phyloP scores from a whole-genome alignment of 164 flowering plant species.

The Kingdonia uniflora region DNA sequence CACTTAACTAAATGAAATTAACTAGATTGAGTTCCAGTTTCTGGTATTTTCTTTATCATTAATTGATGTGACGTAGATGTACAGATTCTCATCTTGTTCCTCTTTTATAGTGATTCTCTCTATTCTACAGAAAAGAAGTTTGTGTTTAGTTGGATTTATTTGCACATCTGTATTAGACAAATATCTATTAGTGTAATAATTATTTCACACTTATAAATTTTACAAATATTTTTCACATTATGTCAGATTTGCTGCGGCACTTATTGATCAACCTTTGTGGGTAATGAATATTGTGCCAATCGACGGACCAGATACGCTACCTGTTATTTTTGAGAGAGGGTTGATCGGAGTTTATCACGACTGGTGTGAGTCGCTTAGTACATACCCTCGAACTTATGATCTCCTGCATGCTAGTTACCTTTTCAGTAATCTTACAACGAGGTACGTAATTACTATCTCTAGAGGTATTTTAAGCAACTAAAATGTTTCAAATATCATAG shows the following conservation, averaged over 20 bases:
- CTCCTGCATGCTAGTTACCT: constrained; percentile 73
- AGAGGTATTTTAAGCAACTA: too few relatives aligned
- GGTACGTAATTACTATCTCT: too few relatives aligned
- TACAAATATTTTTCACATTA: constrained; percentile 1
- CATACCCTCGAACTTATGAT: constrained; percentile 89
- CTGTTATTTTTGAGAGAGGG: constrained; percentile 73
- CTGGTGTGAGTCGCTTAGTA: constrained; percentile 83
- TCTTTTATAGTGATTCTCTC: too few relatives aligned
- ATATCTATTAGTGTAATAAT: too few relatives aligned
- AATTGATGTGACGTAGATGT: too few relatives aligned
- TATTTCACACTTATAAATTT: too few relatives aligned
- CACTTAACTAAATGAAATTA: neutral
- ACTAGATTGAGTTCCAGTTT: too few relatives aligned
- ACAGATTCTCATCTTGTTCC: too few relatives aligned
- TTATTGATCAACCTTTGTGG: constrained; percentile 60
- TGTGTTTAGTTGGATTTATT: too few relatives aligned
- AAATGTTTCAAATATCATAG: too few relatives aligned
- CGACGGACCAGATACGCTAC: constrained; percentile 53
- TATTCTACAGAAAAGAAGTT: too few relatives aligned
- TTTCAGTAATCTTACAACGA: constrained; percentile 37
- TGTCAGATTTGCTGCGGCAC: constrained; percentile 86
- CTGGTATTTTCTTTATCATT: neutral
- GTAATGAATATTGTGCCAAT: constrained; percentile 80
- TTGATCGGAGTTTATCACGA: constrained; percentile 82
- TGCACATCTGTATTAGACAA: too few relatives aligned